These are phyloP conservation scores for Colletotrichum filicis DNA, from an alignment of 2,329 filamentous ascomycete species.

Conservation along the genomic window DNA sequence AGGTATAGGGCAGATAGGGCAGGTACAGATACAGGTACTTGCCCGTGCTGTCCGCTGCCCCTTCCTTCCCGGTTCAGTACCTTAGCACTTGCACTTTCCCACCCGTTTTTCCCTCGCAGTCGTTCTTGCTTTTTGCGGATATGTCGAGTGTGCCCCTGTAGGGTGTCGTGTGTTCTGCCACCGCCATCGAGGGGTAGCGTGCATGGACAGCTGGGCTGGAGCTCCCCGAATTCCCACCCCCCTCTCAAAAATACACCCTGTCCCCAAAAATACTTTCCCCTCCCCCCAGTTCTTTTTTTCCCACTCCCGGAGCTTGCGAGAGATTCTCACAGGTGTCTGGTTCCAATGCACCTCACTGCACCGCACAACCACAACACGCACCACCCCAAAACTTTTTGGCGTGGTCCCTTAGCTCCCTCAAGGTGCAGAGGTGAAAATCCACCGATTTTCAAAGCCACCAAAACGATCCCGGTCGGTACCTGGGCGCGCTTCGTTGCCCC, in stretches of 20 bases:
- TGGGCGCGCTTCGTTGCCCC: slow-evolving; percentile 18
- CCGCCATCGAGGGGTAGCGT: not conserved
- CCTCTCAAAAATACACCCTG: not conserved
- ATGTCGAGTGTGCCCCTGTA: not conserved
- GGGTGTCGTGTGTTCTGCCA: not conserved
- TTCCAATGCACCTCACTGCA: slow-evolving; percentile 11
- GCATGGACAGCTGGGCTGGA: not conserved
- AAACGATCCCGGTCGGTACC: slow-evolving; percentile 21
- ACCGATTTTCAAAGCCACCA: slow-evolving; percentile 16
- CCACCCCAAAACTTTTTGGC: slow-evolving; percentile 35
- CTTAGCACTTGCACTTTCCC: not conserved
- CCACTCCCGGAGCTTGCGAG: not conserved
- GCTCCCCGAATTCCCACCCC: not conserved
- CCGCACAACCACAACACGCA: not conserved
- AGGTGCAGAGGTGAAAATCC: slow-evolving; percentile 22
- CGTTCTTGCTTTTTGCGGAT: not conserved
- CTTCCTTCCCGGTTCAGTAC: too few species aligned
- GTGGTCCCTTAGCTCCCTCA: slow-evolving; percentile 34
- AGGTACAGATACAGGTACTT: not conserved
- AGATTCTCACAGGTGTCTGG: slow-evolving; percentile 28
- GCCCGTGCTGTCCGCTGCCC: not conserved
- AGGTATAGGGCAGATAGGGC: too few species aligned
- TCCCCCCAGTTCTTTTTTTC: not conserved
- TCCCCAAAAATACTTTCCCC: slow-evolving; percentile 4
- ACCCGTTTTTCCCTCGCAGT: not conserved